Percentiles rank a stretch among this genome's conserved stretches.
Evolutionary conservation across 2,329 filamentous ascomycete genomes (phyloP).

Genomic region (Talaromyces sp.): DNA sequence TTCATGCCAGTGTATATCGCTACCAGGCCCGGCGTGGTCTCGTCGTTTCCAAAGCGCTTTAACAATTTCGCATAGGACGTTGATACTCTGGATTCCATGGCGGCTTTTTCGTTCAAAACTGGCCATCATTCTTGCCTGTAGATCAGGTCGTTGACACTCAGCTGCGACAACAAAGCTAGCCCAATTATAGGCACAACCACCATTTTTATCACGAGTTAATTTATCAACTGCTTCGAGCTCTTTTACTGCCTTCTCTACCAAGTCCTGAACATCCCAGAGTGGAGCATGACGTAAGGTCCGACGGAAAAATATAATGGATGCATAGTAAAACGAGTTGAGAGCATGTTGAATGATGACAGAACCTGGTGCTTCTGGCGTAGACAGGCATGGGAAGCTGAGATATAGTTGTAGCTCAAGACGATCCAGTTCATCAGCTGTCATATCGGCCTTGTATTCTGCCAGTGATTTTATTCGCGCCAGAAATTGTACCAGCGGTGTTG

Average conservation of each 20-base stretch:
- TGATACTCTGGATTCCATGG: constrained; percentile 39
- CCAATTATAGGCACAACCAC: constrained; percentile 42
- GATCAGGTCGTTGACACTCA: constrained; percentile 31
- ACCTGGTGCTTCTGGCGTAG: constrained; percentile 21
- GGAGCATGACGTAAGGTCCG: constrained; percentile 32
- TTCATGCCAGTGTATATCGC: constrained; percentile 37
- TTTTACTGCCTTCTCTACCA: constrained; percentile 35
- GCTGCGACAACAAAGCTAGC: constrained; percentile 40
- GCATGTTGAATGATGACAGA: constrained; percentile 28
- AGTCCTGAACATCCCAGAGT: constrained; percentile 30
- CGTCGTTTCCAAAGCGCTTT: constrained; percentile 34
- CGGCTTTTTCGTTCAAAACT: constrained; percentile 38
- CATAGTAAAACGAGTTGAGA: constrained; percentile 41
- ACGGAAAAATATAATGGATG: constrained; percentile 38
- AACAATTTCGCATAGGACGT: constrained; percentile 35
- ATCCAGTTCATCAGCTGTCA: constrained; percentile 29
- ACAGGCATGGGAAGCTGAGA: constrained; percentile 27
- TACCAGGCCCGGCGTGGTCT: constrained; percentile 11
- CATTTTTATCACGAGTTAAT: constrained; percentile 26
- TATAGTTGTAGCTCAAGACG: constrained; percentile 35
- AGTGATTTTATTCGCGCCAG: constrained; percentile 29
- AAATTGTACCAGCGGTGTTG: constrained; percentile 27
- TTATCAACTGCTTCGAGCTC: constrained; percentile 37
- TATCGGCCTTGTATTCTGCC: constrained; percentile 23
- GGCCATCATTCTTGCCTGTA: constrained; percentile 33